Conservation (phyloP, 352 stramenopile species). For the Phytophthora constricta region DNA sequence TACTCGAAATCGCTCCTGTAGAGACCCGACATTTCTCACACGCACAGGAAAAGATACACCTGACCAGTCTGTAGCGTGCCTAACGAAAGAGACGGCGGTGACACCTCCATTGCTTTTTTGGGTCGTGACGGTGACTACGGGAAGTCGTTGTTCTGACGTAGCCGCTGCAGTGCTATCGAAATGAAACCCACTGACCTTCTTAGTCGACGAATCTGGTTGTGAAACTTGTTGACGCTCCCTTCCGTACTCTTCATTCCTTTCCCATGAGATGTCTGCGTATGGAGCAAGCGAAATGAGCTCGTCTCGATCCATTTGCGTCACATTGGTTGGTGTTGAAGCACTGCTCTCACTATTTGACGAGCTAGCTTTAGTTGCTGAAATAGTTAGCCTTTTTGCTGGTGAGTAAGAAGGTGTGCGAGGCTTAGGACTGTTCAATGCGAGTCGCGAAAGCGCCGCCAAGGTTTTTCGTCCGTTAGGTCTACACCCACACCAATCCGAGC, state of each 20-base stretch:
- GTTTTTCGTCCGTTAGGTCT: conserved; percentile 59
- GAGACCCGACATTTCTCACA: conserved; percentile 69
- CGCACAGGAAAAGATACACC: conserved; percentile 76
- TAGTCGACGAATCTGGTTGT: background rate
- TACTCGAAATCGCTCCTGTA: conserved; percentile 74
- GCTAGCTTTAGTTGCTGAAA: background rate
- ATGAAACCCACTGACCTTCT: conserved; percentile 2
- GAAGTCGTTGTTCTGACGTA: conserved; percentile 37
- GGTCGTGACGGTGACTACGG: conserved; percentile 5
- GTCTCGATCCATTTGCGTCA: conserved; percentile 18
- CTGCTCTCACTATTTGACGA: conserved; percentile 7
- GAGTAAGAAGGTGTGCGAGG: conserved; percentile 41
- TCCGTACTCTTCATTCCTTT: conserved; percentile 16
- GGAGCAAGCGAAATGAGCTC: conserved; percentile 39
- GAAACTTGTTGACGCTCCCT: conserved; percentile 4
- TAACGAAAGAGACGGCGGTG: conserved; percentile 49
- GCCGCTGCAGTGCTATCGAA: background rate
- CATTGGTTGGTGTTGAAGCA: conserved; percentile 16
- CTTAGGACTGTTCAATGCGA: conserved; percentile 42
- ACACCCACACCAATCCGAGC: conserved; percentile 55
- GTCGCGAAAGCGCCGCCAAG: conserved; percentile 51
- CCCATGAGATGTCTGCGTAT: conserved; percentile 35
- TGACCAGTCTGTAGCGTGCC: conserved; percentile 45
- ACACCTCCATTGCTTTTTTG: conserved; percentile 63
- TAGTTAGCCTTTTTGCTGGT: conserved; percentile 22